phyloP scores from a whole-genome alignment of 257 asterid genomes.

The Solanum bulbocastanum region DNA sequence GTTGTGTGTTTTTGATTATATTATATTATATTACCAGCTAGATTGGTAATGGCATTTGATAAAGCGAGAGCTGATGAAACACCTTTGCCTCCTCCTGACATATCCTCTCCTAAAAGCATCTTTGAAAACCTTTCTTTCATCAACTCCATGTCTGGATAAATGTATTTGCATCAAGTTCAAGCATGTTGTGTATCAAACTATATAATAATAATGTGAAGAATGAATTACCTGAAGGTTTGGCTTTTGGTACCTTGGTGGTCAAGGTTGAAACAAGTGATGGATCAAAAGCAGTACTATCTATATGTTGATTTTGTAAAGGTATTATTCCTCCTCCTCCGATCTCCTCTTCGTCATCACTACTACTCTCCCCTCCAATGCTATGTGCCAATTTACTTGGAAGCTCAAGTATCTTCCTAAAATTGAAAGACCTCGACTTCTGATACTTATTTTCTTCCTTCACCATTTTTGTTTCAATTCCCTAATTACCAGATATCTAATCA shows the following conservation, averaged over 20 bases:
- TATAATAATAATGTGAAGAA: not conserved
- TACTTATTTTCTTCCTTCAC: slow-evolving; percentile 19
- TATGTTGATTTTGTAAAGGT: slow-evolving; percentile 6
- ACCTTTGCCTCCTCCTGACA: slow-evolving; percentile 84
- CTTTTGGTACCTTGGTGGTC: not conserved
- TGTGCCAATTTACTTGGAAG: slow-evolving; percentile 21
- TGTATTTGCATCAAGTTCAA: too few relatives aligned
- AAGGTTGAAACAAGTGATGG: slow-evolving; percentile 9
- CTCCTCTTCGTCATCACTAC: slow-evolving; percentile 11
- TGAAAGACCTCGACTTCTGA: slow-evolving; percentile 35
- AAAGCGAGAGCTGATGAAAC: slow-evolving; percentile 68
- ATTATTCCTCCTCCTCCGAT: slow-evolving; percentile 4
- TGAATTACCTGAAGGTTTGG: slow-evolving; percentile 27
- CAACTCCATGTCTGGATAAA: slow-evolving; percentile 43
- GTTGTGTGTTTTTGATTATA: not conserved
- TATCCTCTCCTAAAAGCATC: slow-evolving; percentile 68
- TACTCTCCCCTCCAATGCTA: slow-evolving; percentile 20
- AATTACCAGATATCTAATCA: not conserved
- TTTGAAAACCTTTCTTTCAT: slow-evolving; percentile 69
- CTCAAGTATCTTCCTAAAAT: slow-evolving; percentile 35
- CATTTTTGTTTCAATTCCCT: slow-evolving; percentile 5
- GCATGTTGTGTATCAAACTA: too few relatives aligned
- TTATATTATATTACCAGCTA: slow-evolving; percentile 37
- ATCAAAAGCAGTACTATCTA: not conserved
- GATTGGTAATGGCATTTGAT: slow-evolving; percentile 66